Evolutionary conservation across 805 yeast species (phyloP).

Genomic region (Starmera amethionina): DNA sequence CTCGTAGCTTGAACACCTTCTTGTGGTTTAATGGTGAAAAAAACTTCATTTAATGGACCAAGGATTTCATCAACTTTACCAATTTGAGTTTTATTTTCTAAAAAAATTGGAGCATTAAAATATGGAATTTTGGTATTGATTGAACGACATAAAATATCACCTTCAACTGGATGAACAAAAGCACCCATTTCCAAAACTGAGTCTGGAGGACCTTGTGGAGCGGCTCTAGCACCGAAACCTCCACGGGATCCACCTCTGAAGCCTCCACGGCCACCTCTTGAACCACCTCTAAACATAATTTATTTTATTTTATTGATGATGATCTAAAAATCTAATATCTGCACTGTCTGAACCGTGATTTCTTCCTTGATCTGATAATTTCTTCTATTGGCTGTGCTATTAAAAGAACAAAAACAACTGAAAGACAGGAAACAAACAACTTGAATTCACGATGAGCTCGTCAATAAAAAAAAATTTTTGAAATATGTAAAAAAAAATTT

Average conservation of each 20-base stretch:
- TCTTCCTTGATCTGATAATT: too few species aligned
- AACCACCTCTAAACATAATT: conserved; percentile 36
- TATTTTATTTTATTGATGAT: background rate
- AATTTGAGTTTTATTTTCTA: conserved; percentile 90
- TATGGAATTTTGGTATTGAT: conserved; percentile 92
- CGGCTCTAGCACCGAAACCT: conserved; percentile 62
- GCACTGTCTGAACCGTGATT: too few species aligned
- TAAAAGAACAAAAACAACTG: too few species aligned
- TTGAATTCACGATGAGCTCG: background rate
- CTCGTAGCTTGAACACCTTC: conserved; percentile 95
- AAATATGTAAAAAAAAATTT: too few species aligned
- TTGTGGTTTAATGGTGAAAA: conserved; percentile 88
- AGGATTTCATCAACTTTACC: conserved; percentile 98
- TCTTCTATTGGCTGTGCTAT: too few species aligned
- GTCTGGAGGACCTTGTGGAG: conserved; percentile 94
- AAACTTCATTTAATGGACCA: conserved; percentile 97
- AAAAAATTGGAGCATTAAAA: conserved; percentile 96
- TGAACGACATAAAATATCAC: conserved; percentile 94
- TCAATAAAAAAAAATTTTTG: too few species aligned
- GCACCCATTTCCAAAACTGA: conserved; percentile 90
- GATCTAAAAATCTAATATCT: too few species aligned
- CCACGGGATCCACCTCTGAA: conserved; percentile 38
- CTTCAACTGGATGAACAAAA: conserved; percentile 88
- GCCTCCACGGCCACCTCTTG: conserved; percentile 61
- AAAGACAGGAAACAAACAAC: background rate